Conservation (phyloP, 352 stramenopile genomes). For the Phytophthora sp. region DNA sequence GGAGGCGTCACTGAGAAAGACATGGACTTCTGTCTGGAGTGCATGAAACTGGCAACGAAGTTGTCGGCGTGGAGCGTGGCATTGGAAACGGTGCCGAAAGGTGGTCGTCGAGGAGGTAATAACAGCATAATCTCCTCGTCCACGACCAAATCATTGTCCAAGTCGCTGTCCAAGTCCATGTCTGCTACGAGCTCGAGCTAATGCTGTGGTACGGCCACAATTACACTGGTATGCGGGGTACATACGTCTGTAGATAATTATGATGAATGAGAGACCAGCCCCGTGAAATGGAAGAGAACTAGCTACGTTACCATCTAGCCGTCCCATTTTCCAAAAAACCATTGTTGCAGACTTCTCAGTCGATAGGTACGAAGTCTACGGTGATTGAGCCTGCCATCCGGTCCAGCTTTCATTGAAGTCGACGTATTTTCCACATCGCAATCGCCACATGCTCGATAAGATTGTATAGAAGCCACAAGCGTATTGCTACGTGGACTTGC, state of each 20-base stretch:
- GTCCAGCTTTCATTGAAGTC: no score
- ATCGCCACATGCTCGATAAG: constrained; percentile 17
- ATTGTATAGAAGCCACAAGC: no score
- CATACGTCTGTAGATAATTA: constrained; percentile 27
- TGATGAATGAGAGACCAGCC: constrained; percentile 6
- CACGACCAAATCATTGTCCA: constrained; percentile 22
- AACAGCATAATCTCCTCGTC: constrained; percentile 18
- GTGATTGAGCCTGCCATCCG: no score
- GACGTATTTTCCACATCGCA: no score
- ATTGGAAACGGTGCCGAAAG: constrained; percentile 31
- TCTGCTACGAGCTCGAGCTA: constrained; percentile 12
- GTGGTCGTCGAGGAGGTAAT: not conserved
- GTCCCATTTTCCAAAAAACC: no score
- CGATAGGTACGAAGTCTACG: no score
- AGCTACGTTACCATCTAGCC: no score
- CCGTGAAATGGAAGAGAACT: constrained; percentile 3
- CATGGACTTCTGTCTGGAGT: constrained; percentile 59
- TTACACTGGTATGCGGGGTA: not conserved
- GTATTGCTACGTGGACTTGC: no score
- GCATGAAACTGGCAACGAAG: constrained; percentile 46
- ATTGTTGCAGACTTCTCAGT: no score
- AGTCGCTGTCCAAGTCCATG: constrained; percentile 17
- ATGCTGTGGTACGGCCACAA: not conserved
- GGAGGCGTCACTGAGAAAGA: constrained; percentile 40
- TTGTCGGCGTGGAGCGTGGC: constrained; percentile 48